Evolutionary conservation across 495 filamentous ascomycete species (phyloP), one percentile per base, ranked within the genome.

Genomic region (Aspergillus affinis): DNA sequence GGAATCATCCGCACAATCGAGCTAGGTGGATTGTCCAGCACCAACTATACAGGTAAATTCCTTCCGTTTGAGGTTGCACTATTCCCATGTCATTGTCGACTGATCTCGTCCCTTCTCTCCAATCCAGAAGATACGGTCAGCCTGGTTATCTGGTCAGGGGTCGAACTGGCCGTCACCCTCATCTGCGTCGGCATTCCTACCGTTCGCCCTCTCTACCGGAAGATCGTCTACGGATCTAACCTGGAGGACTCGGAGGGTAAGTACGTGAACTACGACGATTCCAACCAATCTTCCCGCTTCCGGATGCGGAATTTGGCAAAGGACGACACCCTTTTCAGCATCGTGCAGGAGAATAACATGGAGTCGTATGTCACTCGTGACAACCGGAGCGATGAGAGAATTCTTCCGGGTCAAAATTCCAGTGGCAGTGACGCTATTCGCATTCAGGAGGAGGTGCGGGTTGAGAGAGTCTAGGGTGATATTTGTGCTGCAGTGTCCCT

Each of bases 161-260:
- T 67, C 17, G 65, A 67, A 41, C 53, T 67, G 1, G 61, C 61
- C 7, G 59, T 67, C 10, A 67, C 65, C 19, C 54, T 67, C 7
- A 64, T 67, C 59, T 67, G 65, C 45, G 55, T 64, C 26, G 65
- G 65, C 17, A 64, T 67, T 9, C 65, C 65, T 1, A 64, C 61
- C 17, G 44, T 67, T 32, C 65, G 61, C 12, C 65, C 65, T 4
- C 59, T 67, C 17, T 67, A 62, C 44, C 65, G 61, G 13, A 13
- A 18, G 44, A 58, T 67, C 18, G 55, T 64, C 6, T 56, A 65
- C 18, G 61, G 65, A 10, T 62, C 65, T 2, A 57, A 47, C n/a
- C 41, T 49, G 8, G 56, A 60, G 19, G 57, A 49, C 21, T 67
- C 65, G 0, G 51, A 61, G 4, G 48, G 48, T 7, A 45, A 50